Evolutionary conservation across 2,329 filamentous ascomycete species (phyloP).

Genomic region (Zymoseptoria tritici): DNA sequence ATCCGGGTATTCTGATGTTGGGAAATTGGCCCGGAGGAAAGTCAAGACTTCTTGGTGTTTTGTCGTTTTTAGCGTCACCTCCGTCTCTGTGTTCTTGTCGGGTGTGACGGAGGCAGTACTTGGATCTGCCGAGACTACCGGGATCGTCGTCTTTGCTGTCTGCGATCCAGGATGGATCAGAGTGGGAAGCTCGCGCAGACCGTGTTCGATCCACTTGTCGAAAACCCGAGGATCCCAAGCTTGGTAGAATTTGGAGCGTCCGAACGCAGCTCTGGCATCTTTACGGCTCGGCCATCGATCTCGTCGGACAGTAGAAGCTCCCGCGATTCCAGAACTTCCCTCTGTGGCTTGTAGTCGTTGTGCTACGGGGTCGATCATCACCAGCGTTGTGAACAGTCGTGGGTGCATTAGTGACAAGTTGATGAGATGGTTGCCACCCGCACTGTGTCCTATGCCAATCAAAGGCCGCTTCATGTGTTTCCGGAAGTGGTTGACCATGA

Average conservation of each 20-base stretch:
- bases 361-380: conserved; percentile 82
- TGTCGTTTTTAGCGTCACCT: conserved; percentile 69
- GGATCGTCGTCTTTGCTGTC: conserved; percentile 15
- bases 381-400: conserved; percentile 64
- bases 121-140: conserved; percentile 23
- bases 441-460: conserved; percentile 80
- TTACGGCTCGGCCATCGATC: conserved; percentile 74
- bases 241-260: conserved; percentile 66
- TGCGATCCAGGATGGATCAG: conserved; percentile 36
- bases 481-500: conserved; percentile 79
- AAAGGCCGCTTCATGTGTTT: conserved; percentile 72
- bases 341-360: conserved; percentile 40
- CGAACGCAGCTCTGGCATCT: conserved; percentile 61
- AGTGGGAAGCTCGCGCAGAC: conserved; percentile 65
- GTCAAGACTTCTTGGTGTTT: conserved; percentile 85
- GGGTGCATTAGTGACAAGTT: conserved; percentile 72
- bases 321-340: conserved; percentile 28
- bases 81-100: conserved; percentile 26
- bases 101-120: conserved; percentile 16
- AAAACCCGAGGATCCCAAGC: conserved; percentile 76
- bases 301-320: conserved; percentile 62
- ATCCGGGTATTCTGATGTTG: conserved; percentile 13
- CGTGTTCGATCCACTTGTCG: conserved; percentile 63
- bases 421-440: conserved; percentile 68
- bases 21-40: conserved; percentile 57